These are phyloP conservation scores for Fusarium sulawesiense DNA, from an alignment of 2,329 filamentous ascomycete species.

Conservation along the genomic window DNA sequence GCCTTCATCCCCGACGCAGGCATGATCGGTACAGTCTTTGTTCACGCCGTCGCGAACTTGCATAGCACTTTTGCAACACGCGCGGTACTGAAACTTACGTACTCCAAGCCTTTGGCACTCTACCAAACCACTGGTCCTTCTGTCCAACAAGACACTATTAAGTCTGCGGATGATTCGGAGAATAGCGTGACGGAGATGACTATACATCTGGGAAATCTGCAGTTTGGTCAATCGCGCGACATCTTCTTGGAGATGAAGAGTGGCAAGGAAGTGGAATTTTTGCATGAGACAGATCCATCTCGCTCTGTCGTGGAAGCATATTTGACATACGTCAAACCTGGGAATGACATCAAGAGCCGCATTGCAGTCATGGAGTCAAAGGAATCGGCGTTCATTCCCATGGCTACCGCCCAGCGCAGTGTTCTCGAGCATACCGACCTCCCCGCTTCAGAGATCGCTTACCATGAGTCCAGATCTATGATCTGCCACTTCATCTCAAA, in stretches of 20 bases:
- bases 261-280: conserved; percentile 18
- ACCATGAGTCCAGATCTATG: conserved; percentile 63
- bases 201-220: conserved; percentile 63
- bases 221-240: conserved; percentile 71
- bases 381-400: neutral
- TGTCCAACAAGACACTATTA: conserved; percentile 51
- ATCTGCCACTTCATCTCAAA: conserved; percentile 63
- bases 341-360: conserved; percentile 2
- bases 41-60: conserved; percentile 70
- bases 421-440: conserved; percentile 44
- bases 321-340: conserved; percentile 51
- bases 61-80: conserved; percentile 67
- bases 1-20: conserved; percentile 71
- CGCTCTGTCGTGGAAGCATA: conserved; percentile 48
- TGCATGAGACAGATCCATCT: conserved; percentile 1
- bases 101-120: conserved; percentile 52
- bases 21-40: conserved; percentile 72
- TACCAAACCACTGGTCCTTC: conserved; percentile 54
- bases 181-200: conserved; percentile 47
- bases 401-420: conserved; percentile 23
- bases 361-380: conserved; percentile 6
- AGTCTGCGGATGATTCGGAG: conserved; percentile 12
- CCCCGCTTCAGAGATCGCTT: conserved; percentile 54
- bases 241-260: conserved; percentile 58
- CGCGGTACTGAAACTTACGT: conserved; percentile 57